These are phyloP conservation scores for Rhizophora apiculata DNA, from an alignment of 345 rosid genomes.

Conservation along the genomic window DNA sequence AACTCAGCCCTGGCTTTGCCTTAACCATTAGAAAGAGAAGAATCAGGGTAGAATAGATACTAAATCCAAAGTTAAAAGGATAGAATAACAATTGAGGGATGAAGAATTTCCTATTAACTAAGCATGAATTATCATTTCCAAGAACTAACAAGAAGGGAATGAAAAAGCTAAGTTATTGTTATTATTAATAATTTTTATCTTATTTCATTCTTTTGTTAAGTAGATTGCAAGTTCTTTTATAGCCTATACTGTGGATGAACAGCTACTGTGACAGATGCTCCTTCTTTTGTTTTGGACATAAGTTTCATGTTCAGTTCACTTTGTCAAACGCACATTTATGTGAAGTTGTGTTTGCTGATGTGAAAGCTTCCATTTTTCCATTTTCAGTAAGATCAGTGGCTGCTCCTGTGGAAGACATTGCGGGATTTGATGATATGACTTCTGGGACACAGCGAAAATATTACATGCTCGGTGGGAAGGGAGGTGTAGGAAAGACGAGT, in stretches of 20 bases:
- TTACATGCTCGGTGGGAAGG: constrained; percentile 97
- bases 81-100: background rate
- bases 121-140: too few relatives aligned
- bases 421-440: constrained; percentile 89
- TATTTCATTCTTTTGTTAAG: too few relatives aligned
- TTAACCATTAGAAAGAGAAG: background rate
- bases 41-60: background rate
- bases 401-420: constrained; percentile 61
- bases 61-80: background rate
- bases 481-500: constrained; percentile 98
- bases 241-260: too few relatives aligned
- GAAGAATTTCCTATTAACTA: too few relatives aligned
- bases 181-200: too few relatives aligned
- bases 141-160: too few relatives aligned
- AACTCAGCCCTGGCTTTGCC: background rate
- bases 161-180: too few relatives aligned
- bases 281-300: too few relatives aligned
- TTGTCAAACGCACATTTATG: background rate
- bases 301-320: background rate
- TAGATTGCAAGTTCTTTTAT: too few relatives aligned
- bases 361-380: background rate
- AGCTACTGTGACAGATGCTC: too few relatives aligned
- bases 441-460: constrained; percentile 79
- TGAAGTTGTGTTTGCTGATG: background rate
- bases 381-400: constrained; percentile 79